Base-by-base conservation (phyloP, 805 yeast genomes). In the Candida vaughaniae region DNA sequence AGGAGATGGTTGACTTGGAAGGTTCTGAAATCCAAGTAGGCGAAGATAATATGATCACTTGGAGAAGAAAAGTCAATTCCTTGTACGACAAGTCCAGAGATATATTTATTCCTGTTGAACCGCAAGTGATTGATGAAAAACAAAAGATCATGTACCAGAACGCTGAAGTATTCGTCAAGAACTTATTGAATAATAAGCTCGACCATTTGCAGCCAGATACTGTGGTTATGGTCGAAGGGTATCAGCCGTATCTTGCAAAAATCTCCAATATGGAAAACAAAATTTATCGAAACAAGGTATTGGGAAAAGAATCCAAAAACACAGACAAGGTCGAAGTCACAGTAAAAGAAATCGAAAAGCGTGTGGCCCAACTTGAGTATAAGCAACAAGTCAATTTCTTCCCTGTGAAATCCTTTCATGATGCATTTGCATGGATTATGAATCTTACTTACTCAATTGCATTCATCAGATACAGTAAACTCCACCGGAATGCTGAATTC, bases 381-480 rank as follows among this genome's bases (percentile, higher is more conserved):
- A 47, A 62, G 22, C 47, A 66, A 46, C 71, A 72, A 3, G 55
- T 76, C 15, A 78, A 77, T 43, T 52, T 80, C 1, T 78, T 79
- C 46, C 73, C 70, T 11, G 66, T 74, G 1, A 68, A 64, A 57
- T 75, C 65, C 31, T 50, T 52, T 5, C 66, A 55, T 31, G 85
- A 80, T 33, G 57, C 74, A 1, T 38, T 66, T 1, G 66, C 60
- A 3, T 79, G 86, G 79, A 50, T 82, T 11, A 71, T 66, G 31
- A 72, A 81, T 11, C 69, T 81, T 43, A 63, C 85, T 0, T 74
- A 78, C 46, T 68, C 87, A 0, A 66, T 82, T 5, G 68, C 79
- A 0, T 53, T 60, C 11, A 62, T 76, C 9, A 50, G 78, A 20
- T 76, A 77, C 55, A 88, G 82, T 49, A 75, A 75, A 16, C 58